phyloP scores from a whole-genome alignment of 148 eudicot genomes.

The Spergularia marina region DNA sequence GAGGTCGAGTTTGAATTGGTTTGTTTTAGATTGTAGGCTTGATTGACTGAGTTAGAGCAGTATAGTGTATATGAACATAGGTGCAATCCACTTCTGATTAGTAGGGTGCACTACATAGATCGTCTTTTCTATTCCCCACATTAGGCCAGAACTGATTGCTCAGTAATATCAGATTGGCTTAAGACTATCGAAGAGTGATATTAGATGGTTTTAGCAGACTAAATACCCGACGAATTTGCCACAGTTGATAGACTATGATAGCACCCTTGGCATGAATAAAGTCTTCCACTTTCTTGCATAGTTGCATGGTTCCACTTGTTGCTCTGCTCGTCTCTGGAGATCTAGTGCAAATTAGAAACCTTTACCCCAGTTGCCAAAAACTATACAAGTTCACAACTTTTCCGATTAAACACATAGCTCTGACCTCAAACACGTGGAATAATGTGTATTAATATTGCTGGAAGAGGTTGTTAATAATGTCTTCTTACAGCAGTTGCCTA shows the following conservation, averaged over 20 bases:
- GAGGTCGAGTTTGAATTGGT: too few species aligned
- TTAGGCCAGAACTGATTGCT: neutral
- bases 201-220: neutral
- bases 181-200: neutral
- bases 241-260: slow-evolving; percentile 7
- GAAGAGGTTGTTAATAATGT: neutral
- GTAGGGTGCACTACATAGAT: neutral
- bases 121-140: neutral
- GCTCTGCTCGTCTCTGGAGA: neutral
- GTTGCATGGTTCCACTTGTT: neutral
- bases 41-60: neutral
- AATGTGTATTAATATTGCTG: neutral
- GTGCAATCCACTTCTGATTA: neutral
- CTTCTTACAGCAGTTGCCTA: neutral
- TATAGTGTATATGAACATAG: neutral
- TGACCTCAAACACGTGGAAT: neutral
- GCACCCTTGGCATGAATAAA: neutral
- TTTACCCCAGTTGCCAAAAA: neutral
- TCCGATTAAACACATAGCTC: neutral
- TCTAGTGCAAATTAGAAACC: neutral
- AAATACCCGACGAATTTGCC: slow-evolving; percentile 6
- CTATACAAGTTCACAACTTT: neutral
- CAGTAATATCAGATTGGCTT: neutral
- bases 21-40: too few species aligned
- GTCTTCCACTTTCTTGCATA: slow-evolving; percentile 10